Evolutionary conservation across 1,284 basidiomycete species (phyloP), one percentile per base, ranked within the genome.

Genomic region (Sphaerobolus stellatus): DNA sequence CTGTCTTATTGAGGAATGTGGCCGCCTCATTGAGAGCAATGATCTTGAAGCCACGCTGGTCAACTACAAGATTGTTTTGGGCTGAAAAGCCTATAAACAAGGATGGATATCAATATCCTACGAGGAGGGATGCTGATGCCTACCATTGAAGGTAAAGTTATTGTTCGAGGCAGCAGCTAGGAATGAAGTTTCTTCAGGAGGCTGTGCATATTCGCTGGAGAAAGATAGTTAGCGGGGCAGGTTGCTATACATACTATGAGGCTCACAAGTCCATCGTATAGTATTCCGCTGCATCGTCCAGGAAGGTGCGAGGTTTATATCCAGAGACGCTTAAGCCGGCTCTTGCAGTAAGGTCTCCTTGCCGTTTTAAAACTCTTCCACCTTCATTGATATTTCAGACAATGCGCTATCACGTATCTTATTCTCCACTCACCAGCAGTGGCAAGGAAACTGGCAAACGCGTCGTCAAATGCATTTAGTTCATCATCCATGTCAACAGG

Each of bases 121-220:
- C 34, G 18, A 44, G 9, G 25, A 29, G 33, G n/a, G 7, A 20
- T 38, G 7, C 14, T 5, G 14, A 24, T 18, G 14, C 45, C 4
- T 47, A 3, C 75, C 68, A 38, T 77, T 69, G 58, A 78, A 88
- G n/a, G 84, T 85, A 61, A 80, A 83, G 62, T 87, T 87, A 63
- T 83, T 82, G 28, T 77, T 81, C 81, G 83, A 55, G 13, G 82
- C 76, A 4, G 81, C 76, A 7, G 82, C 82, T 25, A 86, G 73
- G 73, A 78, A 80, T 1, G 84, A 86, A 0, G 79, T 81, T 64
- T 84, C 73, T 44, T 81, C 81, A 0, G 83, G 84, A 16, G 78
- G 76, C 62, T 84, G 75, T 28, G 76, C 75, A 59, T 77, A 80
- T 60, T 82, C 78, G 73, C 75, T 78, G 59, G 79, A 75, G 59